These are phyloP conservation scores for Fusarium phyllophilum DNA, from an alignment of 2,329 filamentous ascomycete genomes.

Conservation along the genomic window DNA sequence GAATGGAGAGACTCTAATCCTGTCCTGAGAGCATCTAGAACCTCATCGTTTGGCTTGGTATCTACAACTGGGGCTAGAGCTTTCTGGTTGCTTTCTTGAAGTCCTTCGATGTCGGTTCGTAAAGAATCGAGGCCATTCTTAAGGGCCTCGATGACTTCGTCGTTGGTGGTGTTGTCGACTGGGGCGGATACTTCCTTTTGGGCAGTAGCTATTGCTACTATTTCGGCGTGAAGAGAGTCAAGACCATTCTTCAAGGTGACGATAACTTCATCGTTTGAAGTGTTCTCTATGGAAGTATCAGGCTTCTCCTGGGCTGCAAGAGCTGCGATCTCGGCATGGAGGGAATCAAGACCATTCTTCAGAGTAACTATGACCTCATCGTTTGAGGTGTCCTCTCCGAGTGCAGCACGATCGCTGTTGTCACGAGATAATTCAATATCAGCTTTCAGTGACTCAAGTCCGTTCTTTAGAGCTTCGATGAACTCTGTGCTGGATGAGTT, in stretches of 20 bases:
- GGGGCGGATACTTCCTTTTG: slow-evolving; percentile 55
- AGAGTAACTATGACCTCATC: slow-evolving; percentile 87
- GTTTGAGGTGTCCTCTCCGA: slow-evolving; percentile 76
- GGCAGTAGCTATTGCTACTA: slow-evolving; percentile 73
- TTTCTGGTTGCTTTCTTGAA: slow-evolving; percentile 72
- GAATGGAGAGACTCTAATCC: slow-evolving; percentile 76
- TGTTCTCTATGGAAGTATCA: slow-evolving; percentile 50
- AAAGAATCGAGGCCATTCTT: slow-evolving; percentile 40
- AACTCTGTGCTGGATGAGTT: slow-evolving; percentile 31
- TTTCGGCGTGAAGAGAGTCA: slow-evolving; percentile 75
- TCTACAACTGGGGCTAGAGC: slow-evolving; percentile 68
- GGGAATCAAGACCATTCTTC: slow-evolving; percentile 77
- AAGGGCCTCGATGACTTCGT: slow-evolving; percentile 36
- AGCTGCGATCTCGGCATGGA: slow-evolving; percentile 73
- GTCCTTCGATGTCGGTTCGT: slow-evolving; percentile 37
- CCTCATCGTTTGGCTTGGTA: slow-evolving; percentile 81
- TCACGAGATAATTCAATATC: slow-evolving; percentile 62
- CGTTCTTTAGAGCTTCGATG: slow-evolving; percentile 34
- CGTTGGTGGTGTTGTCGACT: slow-evolving; percentile 30
- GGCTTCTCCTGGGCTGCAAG: slow-evolving; percentile 68
- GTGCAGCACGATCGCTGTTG: slow-evolving; percentile 62
- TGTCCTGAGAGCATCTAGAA: slow-evolving; percentile 83
- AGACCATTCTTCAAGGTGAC: slow-evolving; percentile 85
- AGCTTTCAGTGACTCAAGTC: slow-evolving; percentile 34
- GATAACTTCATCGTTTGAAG: slow-evolving; percentile 75